Base-by-base conservation (phyloP, 2,329 filamentous ascomycete species). In the Trichoderma afroharzianum region DNA sequence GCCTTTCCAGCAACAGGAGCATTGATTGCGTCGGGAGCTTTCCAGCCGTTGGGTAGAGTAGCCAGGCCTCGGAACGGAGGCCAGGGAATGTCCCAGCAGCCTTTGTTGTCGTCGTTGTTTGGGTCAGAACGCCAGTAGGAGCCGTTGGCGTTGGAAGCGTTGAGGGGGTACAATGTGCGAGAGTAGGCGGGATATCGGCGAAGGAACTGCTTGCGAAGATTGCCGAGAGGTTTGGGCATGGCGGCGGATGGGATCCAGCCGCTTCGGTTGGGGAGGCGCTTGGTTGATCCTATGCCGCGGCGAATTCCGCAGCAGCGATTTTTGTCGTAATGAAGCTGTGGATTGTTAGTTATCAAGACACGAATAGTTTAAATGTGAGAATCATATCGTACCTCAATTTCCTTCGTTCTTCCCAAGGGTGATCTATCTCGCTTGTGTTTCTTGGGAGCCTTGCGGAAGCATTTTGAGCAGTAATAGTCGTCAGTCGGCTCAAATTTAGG, bases 381-480 rank as follows among this genome's bases (percentile, higher is more conserved):
- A 6, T 33, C 26, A 24, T 66, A 2, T 18, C 36, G 9, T 67
- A 76, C 77, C 66, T 76, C 71, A 3, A 78, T 70, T 33, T 79
- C 76, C 14, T 68, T 43, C 2, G 30, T 47, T 7, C 74, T 67
- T n/a, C 68, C 73, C 11, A 76, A 30, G 0, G 66, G 47, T 0
- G 75, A 73, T 1, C 72, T 72, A 7, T 72, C 75, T 0, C 74
- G 75, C 5, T 73, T 78, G n/a, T 73, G 74, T 8, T 70, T 69
- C 70, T 77, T 79, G 14, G 78, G 77, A 8, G 75, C 76, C 21
- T 76, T 78, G 36, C 78, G 76, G 12, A 80, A 75, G 58, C 78
- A 80, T 50, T 75, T 79, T 8, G 80, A 81, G 68, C 80, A 81
- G 74, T 80, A 79, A 74, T 77, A 77, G 18, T 77, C 75, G 1